phyloP scores from a whole-genome alignment of 2,329 filamentous ascomycete genomes.

The Neonectria magnoliae region DNA sequence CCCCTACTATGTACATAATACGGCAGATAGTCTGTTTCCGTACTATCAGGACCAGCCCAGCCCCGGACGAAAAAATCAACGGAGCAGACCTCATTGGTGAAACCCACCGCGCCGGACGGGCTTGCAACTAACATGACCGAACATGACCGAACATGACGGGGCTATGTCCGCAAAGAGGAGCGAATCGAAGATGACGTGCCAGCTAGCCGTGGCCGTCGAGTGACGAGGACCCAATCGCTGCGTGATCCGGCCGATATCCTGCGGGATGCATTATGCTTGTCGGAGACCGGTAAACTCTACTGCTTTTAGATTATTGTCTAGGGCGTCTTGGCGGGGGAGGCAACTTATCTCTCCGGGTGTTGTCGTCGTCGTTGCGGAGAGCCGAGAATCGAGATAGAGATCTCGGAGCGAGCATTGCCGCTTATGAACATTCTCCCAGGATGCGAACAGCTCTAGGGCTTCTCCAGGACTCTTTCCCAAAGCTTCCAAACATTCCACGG shows the following conservation, averaged over 20 bases:
- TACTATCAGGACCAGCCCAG: background rate
- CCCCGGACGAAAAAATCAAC: background rate
- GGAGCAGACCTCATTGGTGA: conserved; percentile 14
- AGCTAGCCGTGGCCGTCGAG: background rate
- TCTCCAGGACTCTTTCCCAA: background rate
- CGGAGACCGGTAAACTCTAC: background rate
- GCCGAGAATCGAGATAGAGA: background rate
- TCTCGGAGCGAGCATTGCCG: background rate
- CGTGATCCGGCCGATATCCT: conserved; percentile 34
- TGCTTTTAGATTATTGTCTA: background rate
- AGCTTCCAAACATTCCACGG: background rate
- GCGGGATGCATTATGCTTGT: conserved; percentile 14
- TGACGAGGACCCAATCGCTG: conserved; percentile 33
- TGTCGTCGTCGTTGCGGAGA: background rate
- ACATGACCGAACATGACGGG: conserved; percentile 18
- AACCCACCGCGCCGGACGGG: conserved; percentile 1
- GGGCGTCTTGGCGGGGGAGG: background rate
- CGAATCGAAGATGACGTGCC: conserved; percentile 35
- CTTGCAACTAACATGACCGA: conserved; percentile 19
- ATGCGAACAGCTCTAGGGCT: background rate
- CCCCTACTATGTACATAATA: no score
- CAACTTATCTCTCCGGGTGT: background rate
- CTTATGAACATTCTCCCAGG: background rate
- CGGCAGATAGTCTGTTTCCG: background rate
- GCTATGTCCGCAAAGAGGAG: conserved; percentile 23